A percentile compares a stretch with the other conserved stretches of the same genome.
Evolutionary conservation across 139 green algal genomes (phyloP).

Genomic region (Pedinophyceae sp.): DNA sequence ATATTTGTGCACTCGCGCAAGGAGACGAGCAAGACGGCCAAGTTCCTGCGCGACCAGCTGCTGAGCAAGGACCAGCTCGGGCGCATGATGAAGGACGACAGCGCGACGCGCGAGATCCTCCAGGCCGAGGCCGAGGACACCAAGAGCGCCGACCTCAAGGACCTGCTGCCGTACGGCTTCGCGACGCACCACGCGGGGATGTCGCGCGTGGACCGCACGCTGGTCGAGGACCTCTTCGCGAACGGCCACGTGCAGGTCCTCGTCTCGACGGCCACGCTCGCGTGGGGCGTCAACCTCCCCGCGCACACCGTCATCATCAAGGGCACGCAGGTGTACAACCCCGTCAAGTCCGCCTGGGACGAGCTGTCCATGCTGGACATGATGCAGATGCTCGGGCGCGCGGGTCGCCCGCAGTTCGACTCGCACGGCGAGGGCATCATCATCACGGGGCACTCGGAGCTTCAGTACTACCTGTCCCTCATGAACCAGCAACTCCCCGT

Average conservation of each 20-base stretch:
- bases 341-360: slow-evolving; percentile 73
- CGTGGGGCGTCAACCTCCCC: slow-evolving; percentile 97
- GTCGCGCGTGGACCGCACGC: slow-evolving; percentile 69
- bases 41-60: slow-evolving; percentile 18
- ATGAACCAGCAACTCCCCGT: slow-evolving; percentile 98
- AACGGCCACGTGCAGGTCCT: slow-evolving; percentile 91
- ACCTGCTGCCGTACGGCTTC: slow-evolving; percentile 91
- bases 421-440: slow-evolving; percentile 93
- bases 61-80: slow-evolving; percentile 21
- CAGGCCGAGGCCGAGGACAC: slow-evolving; percentile 65
- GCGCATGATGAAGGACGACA: slow-evolving; percentile 32
- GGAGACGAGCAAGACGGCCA: slow-evolving; percentile 79
- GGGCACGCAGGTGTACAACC: slow-evolving; percentile 87
- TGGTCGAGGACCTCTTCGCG: slow-evolving; percentile 95
- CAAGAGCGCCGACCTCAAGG: slow-evolving; percentile 67
- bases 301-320: slow-evolving; percentile 99
- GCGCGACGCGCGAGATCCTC: slow-evolving; percentile 74
- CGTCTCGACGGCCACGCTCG: slow-evolving; percentile 92
- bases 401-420: slow-evolving; percentile 89
- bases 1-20: slow-evolving; percentile 97
- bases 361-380: slow-evolving; percentile 89
- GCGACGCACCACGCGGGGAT: slow-evolving; percentile 96
- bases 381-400: slow-evolving; percentile 98
- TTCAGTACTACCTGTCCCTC: slow-evolving; percentile 97
- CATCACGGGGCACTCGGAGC: slow-evolving; percentile 76